phyloP scores from a whole-genome alignment of 1,284 basidiomycete genomes.

The Volvariella volvacea region DNA sequence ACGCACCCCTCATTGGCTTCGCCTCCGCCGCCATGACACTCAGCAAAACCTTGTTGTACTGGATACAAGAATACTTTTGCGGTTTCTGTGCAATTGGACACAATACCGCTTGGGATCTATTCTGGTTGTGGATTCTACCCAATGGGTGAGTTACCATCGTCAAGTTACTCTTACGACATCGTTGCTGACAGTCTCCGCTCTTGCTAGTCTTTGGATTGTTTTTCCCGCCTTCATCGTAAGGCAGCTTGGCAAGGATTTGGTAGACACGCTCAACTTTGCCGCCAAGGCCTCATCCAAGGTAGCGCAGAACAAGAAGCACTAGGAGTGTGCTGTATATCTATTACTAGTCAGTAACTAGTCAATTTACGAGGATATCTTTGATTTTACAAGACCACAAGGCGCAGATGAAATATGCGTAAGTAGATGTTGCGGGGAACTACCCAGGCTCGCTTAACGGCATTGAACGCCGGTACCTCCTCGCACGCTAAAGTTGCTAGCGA shows the following conservation, averaged over 20 bases:
- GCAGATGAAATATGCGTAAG: too few relatives aligned
- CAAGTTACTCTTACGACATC: too few relatives aligned
- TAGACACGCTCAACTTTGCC: conserved; percentile 34
- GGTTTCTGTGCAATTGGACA: conserved; percentile 70
- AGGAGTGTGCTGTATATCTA: conserved; percentile 4
- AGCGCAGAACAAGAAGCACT: conserved; percentile 16
- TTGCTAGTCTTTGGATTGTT: conserved; percentile 61
- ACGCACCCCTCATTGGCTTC: conserved; percentile 74
- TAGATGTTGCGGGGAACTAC: too few relatives aligned
- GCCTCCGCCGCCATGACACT: conserved; percentile 70
- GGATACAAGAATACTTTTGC: conserved; percentile 71
- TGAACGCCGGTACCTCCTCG: too few relatives aligned
- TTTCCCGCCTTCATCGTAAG: conserved; percentile 54
- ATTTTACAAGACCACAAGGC: too few relatives aligned
- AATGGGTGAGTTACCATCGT: conserved; percentile 56
- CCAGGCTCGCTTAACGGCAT: too few relatives aligned
- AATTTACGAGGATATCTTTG: too few relatives aligned
- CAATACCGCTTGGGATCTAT: conserved; percentile 47
- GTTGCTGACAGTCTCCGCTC: conserved; percentile 1
- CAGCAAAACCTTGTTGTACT: conserved; percentile 82
- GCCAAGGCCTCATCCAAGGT: conserved; percentile 17
- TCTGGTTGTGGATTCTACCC: conserved; percentile 69
- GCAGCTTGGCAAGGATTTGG: conserved; percentile 53
- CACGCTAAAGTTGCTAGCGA: too few relatives aligned
- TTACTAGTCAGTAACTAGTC: too few relatives aligned